Percentiles rank a stretch among this genome's conserved stretches.
phyloP scores from a whole-genome alignment of 352 stramenopile genomes.

The Pythium vanterpoolii region DNA sequence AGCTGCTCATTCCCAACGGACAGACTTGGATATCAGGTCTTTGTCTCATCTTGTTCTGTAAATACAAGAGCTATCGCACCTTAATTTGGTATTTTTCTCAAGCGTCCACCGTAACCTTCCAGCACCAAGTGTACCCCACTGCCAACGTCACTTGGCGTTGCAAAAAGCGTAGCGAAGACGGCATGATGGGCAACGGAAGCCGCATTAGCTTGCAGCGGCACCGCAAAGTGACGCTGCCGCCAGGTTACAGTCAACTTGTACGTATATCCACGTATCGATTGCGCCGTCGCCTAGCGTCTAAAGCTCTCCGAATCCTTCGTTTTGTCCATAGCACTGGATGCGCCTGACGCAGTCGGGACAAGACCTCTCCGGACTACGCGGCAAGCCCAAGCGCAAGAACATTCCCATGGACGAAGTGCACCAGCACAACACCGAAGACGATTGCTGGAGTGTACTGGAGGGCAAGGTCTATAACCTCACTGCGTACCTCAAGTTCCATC shows the following conservation, averaged over 20 bases:
- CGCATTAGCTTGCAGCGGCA: slow-evolving; percentile 60
- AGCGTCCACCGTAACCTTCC: not conserved
- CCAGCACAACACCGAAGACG: slow-evolving; percentile 82
- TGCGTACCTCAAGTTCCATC: slow-evolving; percentile 97
- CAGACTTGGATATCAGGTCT: not conserved
- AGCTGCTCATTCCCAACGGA: not conserved
- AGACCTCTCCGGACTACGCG: slow-evolving; percentile 81
- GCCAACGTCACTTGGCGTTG: not conserved
- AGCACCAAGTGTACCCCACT: not conserved
- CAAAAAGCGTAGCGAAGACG: not conserved
- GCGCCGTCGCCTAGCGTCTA: not conserved
- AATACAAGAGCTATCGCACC: not conserved
- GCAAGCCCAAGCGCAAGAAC: slow-evolving; percentile 43
- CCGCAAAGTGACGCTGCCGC: slow-evolving; percentile 78
- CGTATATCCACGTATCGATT: slow-evolving; percentile 7
- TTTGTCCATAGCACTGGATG: slow-evolving; percentile 87
- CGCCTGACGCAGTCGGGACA: slow-evolving; percentile 74
- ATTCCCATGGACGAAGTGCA: slow-evolving; percentile 87
- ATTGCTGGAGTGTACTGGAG: slow-evolving; percentile 93
- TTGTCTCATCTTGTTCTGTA: not conserved
- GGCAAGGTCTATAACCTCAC: slow-evolving; percentile 94
- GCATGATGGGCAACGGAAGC: slow-evolving; percentile 47
- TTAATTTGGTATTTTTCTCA: not conserved
- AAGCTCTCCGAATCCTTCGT: not conserved
- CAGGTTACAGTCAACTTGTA: slow-evolving; percentile 91